Base-by-base conservation (phyloP, 2,329 filamentous ascomycete genomes). In the Drechslerella coelobrocha region DNA sequence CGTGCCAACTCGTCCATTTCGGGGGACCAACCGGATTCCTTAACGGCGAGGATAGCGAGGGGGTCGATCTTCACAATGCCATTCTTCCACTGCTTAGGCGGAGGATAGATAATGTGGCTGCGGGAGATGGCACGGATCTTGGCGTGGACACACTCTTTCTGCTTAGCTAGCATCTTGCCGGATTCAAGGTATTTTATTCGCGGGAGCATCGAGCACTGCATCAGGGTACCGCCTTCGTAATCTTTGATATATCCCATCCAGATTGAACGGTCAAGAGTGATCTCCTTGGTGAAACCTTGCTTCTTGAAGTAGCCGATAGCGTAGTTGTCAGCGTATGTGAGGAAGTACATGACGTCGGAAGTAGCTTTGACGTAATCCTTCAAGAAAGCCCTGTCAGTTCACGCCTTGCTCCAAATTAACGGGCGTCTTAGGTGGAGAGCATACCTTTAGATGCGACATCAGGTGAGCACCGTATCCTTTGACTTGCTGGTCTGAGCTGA, bases 201-300 rank as follows among this genome's bases (percentile, higher is more conserved):
- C 6, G 93, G 93, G 19, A 99, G 84, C 94, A 99, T 97, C 56
- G 89, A 91, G 77, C 94, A 99, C 81, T 99, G 94, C 94, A 99
- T 99, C 72, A 99, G 96, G 0, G 94, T 99, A 66, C 94, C 94
- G 65, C 94, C 94, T 80, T 99, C 94, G 79, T 99, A 99, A 78
- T 99, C 94, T 78, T 99, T 99, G 82, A 99, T 99, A 77, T 97
- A 99, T 1, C 94, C 94, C 94, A 97, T 97, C 94, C 94, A 99
- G 2, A 91, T 88, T 1, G 88, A 87, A 76, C 88, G 89, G 68
- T 94, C 90, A 0, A 99, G 85, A 0, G 92, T 96, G 73, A 99
- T 97, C 76, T 99, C 93, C 78, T 99, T 99, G 1, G 94, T 97
- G 77, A 99, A 99, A 0, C 94, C 94, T 78, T 99, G 94, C 78